Evolutionary conservation across 2,329 filamentous ascomycete genomes (phyloP), one percentile per base, ranked within the genome.

Genomic region (Colletotrichum trifolii): DNA sequence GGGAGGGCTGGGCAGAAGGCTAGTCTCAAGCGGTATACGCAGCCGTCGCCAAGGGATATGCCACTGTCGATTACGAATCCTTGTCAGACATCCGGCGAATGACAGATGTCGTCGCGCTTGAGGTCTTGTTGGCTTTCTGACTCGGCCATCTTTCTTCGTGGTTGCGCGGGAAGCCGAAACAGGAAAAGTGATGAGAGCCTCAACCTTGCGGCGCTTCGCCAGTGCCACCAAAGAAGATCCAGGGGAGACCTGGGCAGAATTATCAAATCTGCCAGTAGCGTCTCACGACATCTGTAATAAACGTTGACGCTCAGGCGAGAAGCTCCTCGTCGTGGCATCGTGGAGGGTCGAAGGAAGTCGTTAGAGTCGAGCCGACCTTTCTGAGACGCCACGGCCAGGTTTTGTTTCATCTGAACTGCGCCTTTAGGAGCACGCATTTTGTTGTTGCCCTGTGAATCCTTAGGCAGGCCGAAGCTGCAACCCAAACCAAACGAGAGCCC

Each of bases 341-440:
- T 11, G 25, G 25, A 43, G 4, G 39, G 36, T 56, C 4, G 25
- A 25, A 56, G 42, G 25, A 25, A 56, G 42, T 39, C 38, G 47
- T 42, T 5, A 25, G 25, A 4, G 4, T 25, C 25, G 25, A 56
- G 7, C 52, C 36, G 39, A 52, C 58, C 11, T 39, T 25, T 43
- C 58, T 57, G 63, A 57, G 63, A 66, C 63, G 63, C 52, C 33
- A 48, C 47, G 46, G 40, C 33, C 47, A 59, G 56, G 58, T 66
- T 62, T 63, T 46, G 63, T 66, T 66, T 66, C 63, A 66, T 62
- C 58, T 53, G 52, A 66, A 57, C 38, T 56, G 8, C 40, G 36
- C 38, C 25, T 35, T 45, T 50, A 25, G 36, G n/a, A 57, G 39
- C 36, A 40, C 46, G 36, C 40, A 63, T 52, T 10, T 13, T 40